A percentile compares a stretch with the other conserved stretches of the same genome.
These are phyloP conservation scores for Salvia splendens DNA, from an alignment of 257 asterid species.

Conservation along the genomic window DNA sequence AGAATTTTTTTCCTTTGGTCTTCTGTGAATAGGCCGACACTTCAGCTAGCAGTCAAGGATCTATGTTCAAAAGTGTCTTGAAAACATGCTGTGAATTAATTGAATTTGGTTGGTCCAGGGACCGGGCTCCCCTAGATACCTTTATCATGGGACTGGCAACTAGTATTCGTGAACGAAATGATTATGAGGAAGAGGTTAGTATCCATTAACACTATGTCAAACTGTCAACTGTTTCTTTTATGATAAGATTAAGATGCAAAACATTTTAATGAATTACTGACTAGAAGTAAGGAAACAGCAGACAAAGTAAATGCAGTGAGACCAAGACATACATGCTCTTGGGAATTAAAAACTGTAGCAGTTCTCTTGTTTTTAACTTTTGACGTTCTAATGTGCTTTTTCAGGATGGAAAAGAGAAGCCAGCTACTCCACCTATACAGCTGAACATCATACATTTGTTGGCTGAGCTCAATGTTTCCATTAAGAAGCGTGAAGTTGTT, in stretches of 20 bases:
- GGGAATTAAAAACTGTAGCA: no score
- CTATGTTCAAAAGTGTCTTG: constrained; percentile 85
- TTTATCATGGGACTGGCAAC: constrained; percentile 91
- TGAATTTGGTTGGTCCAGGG: constrained; percentile 90
- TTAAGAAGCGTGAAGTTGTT: constrained; percentile 87
- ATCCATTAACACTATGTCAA: constrained; percentile 18
- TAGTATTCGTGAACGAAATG: constrained; percentile 82
- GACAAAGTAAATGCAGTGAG: constrained; percentile 12
- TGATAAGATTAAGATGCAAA: not conserved
- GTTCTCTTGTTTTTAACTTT: not conserved
- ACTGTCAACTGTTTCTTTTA: constrained; percentile 13
- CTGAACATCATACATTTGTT: constrained; percentile 80
- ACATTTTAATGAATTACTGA: not conserved
- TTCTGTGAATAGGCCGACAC: constrained; percentile 71
- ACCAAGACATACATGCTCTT: no score
- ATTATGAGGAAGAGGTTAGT: constrained; percentile 84
- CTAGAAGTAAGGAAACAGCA: not conserved
- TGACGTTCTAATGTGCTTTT: constrained; percentile 35
- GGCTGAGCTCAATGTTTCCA: constrained; percentile 73
- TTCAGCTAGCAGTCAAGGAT: constrained; percentile 73
- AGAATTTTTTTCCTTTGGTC: constrained; percentile 25
- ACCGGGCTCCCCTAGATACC: constrained; percentile 90
- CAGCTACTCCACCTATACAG: constrained; percentile 71
- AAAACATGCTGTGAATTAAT: constrained; percentile 86
- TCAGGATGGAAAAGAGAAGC: constrained; percentile 84